phyloP scores from a whole-genome alignment of 73 alveolate species.

The Durusdinium trenchii region DNA sequence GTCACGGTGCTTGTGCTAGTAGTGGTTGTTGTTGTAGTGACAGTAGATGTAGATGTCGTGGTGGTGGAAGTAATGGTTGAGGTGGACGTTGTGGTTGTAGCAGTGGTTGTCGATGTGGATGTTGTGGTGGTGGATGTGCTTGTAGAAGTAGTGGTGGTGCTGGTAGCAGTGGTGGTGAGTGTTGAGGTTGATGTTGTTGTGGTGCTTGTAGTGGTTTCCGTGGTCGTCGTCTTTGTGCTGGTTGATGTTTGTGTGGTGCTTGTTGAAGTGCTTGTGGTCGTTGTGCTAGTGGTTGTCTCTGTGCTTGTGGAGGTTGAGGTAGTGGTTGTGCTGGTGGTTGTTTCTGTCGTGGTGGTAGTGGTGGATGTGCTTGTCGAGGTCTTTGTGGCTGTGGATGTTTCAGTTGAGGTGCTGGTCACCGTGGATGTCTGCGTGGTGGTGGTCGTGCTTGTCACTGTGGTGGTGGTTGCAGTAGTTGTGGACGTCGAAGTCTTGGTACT shows the following conservation, averaged over 20 bases:
- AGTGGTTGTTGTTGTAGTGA: neutral
- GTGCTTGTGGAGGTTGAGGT: neutral
- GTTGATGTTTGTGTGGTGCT: neutral
- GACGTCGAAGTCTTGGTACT: neutral
- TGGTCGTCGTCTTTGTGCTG: neutral
- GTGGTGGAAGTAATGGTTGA: neutral
- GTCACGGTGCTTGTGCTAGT: neutral
- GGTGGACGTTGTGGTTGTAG: neutral
- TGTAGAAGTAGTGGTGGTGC: neutral
- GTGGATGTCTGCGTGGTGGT: neutral
- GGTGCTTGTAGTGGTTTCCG: neutral
- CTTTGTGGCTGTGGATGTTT: neutral
- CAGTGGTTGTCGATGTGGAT: neutral
- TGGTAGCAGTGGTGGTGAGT: neutral
- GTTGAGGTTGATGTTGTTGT: no score
- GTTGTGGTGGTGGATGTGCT: neutral
- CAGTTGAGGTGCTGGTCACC: neutral
- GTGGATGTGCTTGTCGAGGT: no score
- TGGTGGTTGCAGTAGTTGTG: neutral
- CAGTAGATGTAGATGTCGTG: neutral
- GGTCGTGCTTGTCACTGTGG: neutral
- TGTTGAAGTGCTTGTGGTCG: neutral
- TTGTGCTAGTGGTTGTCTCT: neutral
- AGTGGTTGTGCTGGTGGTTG: constrained; percentile 1
- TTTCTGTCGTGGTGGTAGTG: no score